Evolutionary conservation across 495 filamentous ascomycete genomes (phyloP), one percentile per base, ranked within the genome.

Genomic region (Trichoderma parareesei): DNA sequence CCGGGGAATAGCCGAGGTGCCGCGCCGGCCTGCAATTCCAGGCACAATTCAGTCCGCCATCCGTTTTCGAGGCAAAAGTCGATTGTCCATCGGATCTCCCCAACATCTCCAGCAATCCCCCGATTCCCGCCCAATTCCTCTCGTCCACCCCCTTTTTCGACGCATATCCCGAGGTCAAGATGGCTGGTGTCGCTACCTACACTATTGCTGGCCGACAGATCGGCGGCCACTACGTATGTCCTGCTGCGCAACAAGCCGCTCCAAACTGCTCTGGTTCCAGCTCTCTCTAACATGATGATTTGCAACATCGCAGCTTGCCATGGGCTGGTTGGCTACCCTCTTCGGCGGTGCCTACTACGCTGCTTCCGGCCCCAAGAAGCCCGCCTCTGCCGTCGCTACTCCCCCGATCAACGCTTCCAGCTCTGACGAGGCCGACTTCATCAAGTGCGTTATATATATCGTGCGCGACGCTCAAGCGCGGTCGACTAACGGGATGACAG

Each of bases 361-460:
- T 40, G 72, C 81, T 69, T 72, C 87, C 64, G 89, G 91, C 69
- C 78, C 83, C 70, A 84, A 84, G 76, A 85, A 87, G 78, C 77
- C 86, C 76, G 69, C 82, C 66, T 69, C 72, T n/a, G 69, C 82
- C 67, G 69, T 70, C 18, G 76, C 74, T 72, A 83, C 84, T 65
- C 93, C 93, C 65, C 90, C 91, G 38, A 91, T 96, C 82, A 88
- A 93, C 76, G 92, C 93, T 55, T 79, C 81, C 65, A 93, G 87
- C 79, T 88, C 91, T 73, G 93, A 97, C 73, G 93, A 98, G 84
- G 92, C 95, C 81, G 87, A 88, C 70, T 98, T 97, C 80, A 94
- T 98, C 82, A 91, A 96, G 93, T 98, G 85, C 75, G 89, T 77
- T 33, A 42, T 64, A 66, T 67, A 42, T 49, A 20, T n/a, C 49